These are phyloP conservation scores for Chrysanthemum lavandulifolium DNA, from an alignment of 129 eudicot genomes.

Conservation along the genomic window DNA sequence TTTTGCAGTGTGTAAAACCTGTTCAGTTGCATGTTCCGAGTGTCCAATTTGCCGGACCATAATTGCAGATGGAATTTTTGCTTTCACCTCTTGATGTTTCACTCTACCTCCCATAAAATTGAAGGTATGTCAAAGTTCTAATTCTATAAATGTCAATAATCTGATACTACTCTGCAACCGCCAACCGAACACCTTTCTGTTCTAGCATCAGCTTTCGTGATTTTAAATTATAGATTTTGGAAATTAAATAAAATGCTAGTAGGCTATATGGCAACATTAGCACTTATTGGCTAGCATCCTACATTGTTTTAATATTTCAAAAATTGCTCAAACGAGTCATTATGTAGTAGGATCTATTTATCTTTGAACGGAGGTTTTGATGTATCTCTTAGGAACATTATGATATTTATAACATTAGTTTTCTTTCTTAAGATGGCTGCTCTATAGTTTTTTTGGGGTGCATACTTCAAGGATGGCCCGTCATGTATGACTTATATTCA, in stretches of 20 bases:
- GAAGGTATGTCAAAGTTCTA: constrained; percentile 33
- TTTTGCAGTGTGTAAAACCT: constrained; percentile 90
- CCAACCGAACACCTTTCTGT: no score
- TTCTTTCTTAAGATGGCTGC: not conserved
- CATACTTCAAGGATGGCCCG: not conserved
- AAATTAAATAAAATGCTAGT: no score
- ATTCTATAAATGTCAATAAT: not conserved
- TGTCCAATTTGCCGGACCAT: constrained; percentile 91
- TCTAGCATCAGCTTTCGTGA: no score
- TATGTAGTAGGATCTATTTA: no score
- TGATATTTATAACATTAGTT: not conserved
- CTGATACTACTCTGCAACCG: not conserved
- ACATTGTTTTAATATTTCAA: no score
- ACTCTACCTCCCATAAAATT: constrained; percentile 16
- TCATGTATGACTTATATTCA: not conserved
- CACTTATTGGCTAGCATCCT: no score
- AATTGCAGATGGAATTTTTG: constrained; percentile 83
- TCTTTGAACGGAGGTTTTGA: not conserved
- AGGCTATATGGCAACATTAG: no score
- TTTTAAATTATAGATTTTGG: no score
- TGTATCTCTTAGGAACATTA: not conserved
- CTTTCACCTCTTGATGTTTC: constrained; percentile 66
- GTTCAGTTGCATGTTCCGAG: constrained; percentile 91
- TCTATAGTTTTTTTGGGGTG: not conserved
- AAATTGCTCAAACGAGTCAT: no score